Conservation (phyloP, 2,329 filamentous ascomycete genomes). For the Paecilomyces variotii region DNA sequence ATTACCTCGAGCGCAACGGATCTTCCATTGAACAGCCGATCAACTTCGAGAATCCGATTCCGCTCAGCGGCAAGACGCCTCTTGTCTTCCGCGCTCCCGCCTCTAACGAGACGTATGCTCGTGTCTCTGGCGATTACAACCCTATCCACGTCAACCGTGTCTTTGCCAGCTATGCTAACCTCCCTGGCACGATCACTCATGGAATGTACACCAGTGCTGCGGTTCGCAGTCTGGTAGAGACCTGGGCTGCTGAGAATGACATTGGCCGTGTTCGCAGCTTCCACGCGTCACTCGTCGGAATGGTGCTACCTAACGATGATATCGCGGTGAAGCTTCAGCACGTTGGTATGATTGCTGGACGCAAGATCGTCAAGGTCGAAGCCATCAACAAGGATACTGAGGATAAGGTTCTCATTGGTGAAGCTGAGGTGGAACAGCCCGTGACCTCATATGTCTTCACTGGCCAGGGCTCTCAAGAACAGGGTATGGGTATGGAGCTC, state of each 20-base stretch:
- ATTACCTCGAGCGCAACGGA: conserved; percentile 89
- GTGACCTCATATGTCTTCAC: conserved; percentile 97
- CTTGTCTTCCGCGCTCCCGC: conserved; percentile 83
- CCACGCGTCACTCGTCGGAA: conserved; percentile 92
- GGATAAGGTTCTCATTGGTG: conserved; percentile 89
- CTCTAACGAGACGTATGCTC: conserved; percentile 95
- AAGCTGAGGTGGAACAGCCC: conserved; percentile 96
- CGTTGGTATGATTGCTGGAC: conserved; percentile 92
- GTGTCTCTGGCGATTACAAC: conserved; percentile 97
- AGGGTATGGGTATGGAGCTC: conserved; percentile 99
- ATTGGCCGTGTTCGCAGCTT: conserved; percentile 95
- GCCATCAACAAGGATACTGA: conserved; percentile 92
- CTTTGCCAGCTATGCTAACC: conserved; percentile 89
- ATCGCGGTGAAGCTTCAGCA: conserved; percentile 94
- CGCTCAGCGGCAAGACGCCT: conserved; percentile 83
- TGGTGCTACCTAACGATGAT: conserved; percentile 95
- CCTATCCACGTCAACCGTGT: conserved; percentile 97
- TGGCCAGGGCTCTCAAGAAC: conserved; percentile 95
- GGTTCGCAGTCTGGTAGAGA: conserved; percentile 92
- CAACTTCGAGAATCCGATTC: conserved; percentile 95
- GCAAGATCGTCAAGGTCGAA: conserved; percentile 99
- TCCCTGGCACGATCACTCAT: conserved; percentile 95
- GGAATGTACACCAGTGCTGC: conserved; percentile 99
- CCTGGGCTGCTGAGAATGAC: conserved; percentile 98
- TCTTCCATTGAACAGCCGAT: conserved; percentile 91